Conservation (phyloP, 176 grass and related monocot species). For the Carex littledalei region DNA sequence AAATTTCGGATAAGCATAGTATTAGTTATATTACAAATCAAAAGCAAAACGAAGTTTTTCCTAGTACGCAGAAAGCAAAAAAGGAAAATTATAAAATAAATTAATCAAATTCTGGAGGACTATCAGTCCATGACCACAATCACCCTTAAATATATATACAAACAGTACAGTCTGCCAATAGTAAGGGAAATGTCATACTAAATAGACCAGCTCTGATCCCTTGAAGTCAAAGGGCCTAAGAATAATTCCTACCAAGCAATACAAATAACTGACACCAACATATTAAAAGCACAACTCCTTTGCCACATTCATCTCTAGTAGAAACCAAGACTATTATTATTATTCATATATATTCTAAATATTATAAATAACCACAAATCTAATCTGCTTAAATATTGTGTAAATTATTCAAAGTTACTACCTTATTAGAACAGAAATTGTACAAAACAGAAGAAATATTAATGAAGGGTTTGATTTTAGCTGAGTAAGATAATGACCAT, state of each 20-base stretch:
- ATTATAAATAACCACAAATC: background rate
- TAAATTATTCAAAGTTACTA: background rate
- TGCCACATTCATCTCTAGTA: background rate
- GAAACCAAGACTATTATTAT: background rate
- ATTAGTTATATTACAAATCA: background rate
- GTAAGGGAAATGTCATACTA: background rate
- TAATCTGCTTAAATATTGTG: background rate
- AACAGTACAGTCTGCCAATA: background rate
- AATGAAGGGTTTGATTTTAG: background rate
- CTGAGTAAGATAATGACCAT: background rate
- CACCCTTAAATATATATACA: background rate
- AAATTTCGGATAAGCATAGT: background rate
- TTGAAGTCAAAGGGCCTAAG: conserved; percentile 6
- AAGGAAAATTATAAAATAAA: background rate
- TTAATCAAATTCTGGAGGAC: background rate
- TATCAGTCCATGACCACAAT: background rate
- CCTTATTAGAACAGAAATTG: background rate
- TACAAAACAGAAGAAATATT: background rate
- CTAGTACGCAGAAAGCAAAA: background rate
- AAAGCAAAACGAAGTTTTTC: background rate
- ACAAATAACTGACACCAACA: background rate
- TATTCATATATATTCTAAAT: background rate
- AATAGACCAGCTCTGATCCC: background rate
- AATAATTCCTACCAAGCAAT: background rate
- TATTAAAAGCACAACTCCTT: background rate